These are phyloP conservation scores for Leishmania martiniquensis DNA, from an alignment of 208 protist genomes.

Conservation along the genomic window DNA sequence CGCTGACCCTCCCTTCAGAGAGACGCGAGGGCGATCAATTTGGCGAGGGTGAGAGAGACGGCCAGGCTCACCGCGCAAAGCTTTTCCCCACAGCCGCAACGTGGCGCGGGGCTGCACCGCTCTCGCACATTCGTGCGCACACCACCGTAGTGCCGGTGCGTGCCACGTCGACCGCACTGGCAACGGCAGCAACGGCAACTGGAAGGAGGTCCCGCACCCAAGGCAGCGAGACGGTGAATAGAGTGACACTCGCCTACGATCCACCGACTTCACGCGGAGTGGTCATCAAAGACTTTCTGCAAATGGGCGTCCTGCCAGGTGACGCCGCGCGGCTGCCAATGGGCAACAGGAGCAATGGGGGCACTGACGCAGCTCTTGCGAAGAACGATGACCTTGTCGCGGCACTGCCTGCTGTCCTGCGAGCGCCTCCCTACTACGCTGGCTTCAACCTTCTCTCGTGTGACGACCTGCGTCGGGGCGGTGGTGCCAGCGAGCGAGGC, in stretches of 20 bases:
- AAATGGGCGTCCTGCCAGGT: slow-evolving; percentile 24
- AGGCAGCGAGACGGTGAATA: neutral
- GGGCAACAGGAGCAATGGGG: too few species aligned
- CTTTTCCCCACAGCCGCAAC: neutral
- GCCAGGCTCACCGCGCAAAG: neutral
- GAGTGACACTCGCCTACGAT: slow-evolving; percentile 38
- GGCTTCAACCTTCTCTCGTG: slow-evolving; percentile 66
- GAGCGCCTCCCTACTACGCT: slow-evolving; percentile 46
- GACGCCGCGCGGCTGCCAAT: neutral
- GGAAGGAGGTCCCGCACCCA: neutral
- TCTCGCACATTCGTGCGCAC: slow-evolving; percentile 36
- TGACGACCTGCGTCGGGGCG: slow-evolving; percentile 16
- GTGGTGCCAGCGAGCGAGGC: neutral
- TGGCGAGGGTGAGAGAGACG: neutral
- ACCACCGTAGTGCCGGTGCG: slow-evolving; percentile 33
- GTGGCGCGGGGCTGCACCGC: slow-evolving; percentile 56
- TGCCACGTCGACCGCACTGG: neutral
- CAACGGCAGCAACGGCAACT: neutral
- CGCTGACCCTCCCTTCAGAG: slow-evolving; percentile 15
- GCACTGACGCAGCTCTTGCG: neutral
- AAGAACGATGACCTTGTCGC: neutral
- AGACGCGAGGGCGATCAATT: neutral
- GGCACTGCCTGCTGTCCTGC: neutral
- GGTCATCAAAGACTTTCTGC: slow-evolving; percentile 50
- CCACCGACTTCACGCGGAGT: slow-evolving; percentile 43